These are phyloP conservation scores for Leptographium lundbergii DNA, from an alignment of 2,329 filamentous ascomycete genomes.

Conservation along the genomic window DNA sequence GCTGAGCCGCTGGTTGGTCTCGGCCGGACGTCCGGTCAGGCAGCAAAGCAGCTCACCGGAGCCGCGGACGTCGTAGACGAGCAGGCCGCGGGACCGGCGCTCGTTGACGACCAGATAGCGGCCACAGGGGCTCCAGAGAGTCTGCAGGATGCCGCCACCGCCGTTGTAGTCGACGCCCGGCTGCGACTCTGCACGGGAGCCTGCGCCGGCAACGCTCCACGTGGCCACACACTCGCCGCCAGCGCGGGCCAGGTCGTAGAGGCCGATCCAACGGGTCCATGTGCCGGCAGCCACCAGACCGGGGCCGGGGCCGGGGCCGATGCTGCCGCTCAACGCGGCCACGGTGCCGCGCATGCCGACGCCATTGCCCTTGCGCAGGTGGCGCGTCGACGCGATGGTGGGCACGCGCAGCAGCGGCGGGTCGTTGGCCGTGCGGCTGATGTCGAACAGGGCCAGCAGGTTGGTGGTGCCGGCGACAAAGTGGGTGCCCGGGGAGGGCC, in stretches of 20 bases:
- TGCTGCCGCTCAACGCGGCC: constrained; percentile 34
- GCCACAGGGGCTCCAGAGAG: constrained; percentile 49
- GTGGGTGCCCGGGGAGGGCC: constrained; percentile 41
- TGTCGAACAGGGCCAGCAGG: constrained; percentile 47
- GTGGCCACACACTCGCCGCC: constrained; percentile 40
- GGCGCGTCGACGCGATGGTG: constrained; percentile 48
- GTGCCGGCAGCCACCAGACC: constrained; percentile 47
- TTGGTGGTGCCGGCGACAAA: constrained; percentile 50
- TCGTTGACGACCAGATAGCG: constrained; percentile 51
- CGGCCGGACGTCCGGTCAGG: constrained; percentile 35
- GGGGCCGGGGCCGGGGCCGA: constrained; percentile 16
- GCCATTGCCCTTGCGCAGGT: constrained; percentile 46
- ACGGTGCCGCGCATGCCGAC: constrained; percentile 53
- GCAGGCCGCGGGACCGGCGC: constrained; percentile 38
- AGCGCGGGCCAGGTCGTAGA: constrained; percentile 47
- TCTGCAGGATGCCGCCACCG: constrained; percentile 51
- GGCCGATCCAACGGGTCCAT: constrained; percentile 48
- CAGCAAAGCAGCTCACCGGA: constrained; percentile 43
- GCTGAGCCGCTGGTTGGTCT: constrained; percentile 42
- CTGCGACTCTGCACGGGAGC: background rate
- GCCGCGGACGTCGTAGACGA: constrained; percentile 52
- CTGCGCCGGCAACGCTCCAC: constrained; percentile 37
- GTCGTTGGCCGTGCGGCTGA: constrained; percentile 35
- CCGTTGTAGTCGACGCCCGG: constrained; percentile 22
- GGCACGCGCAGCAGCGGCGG: constrained; percentile 40